Evolutionary conservation across 1,284 basidiomycete genomes (phyloP), one percentile per base, ranked within the genome.

Genomic region (Macrocystidia cucumis): DNA sequence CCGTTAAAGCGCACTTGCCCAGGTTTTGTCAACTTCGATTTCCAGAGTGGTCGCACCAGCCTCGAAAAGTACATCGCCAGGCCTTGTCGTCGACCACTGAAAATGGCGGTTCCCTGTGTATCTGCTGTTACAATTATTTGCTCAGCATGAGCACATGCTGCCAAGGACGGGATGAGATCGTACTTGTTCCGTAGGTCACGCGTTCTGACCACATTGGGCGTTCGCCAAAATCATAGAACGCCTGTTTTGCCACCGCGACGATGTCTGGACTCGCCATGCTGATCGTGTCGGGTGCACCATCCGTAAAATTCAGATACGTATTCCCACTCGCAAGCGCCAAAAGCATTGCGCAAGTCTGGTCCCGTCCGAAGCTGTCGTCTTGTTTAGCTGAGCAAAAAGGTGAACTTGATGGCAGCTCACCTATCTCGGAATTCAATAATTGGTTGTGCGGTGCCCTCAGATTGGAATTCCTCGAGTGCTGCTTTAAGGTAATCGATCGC

Each of bases 261-360:
- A 85, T 60, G 29, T 87, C 82, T 2, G 77, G 62, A 39, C 63
- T 72, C 19, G 79, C 57, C 14, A 63, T 65, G 28, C 60, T 65
- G 35, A 82, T 60, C 3, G 59, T 65, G 13, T 72, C 72, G n/a
- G 62, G 53, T 14, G 66, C 57, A 35, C 63, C 60, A 35, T 75
- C 72, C 20, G 59, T 56, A 17, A 63, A 55, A 43, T 81, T 76
- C 38, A 86, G 55, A 58, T 80, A 87, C 0, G 78, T 78, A 49
- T 86, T 88, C 20, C 84, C 84, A 44, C 79, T 72, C 2, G 84
- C 80, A 37, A 74, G 74, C 9, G 79, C 85, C 9, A 96, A 69
- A n/a, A 91, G 74, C 81, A 95, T 93, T 9, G 89, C 83, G 50
- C 90, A 93, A 1, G 87, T 85, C 52, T 96, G 87, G 53, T 91